Conservation (phyloP, 2,329 filamentous ascomycete genomes). For the Torrubiella hemipterigena region DNA sequence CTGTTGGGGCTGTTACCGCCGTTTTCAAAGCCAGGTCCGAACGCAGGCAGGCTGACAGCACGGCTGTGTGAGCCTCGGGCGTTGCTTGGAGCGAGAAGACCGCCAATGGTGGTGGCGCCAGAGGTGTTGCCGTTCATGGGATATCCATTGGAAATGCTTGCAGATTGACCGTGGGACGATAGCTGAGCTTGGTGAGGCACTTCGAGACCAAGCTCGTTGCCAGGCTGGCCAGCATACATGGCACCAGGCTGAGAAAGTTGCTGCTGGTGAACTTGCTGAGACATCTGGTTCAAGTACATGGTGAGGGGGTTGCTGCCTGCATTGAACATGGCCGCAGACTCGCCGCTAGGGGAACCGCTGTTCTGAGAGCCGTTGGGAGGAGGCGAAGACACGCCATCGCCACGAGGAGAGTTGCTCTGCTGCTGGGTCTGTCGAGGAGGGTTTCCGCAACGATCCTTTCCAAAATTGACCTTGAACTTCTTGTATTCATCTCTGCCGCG, state of each 20-base stretch:
- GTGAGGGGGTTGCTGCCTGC: conserved; percentile 80
- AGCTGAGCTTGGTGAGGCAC: conserved; percentile 49
- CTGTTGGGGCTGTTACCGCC: conserved; percentile 40
- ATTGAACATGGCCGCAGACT: conserved; percentile 66
- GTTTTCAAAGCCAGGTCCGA: conserved; percentile 53
- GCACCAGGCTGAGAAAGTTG: conserved; percentile 63
- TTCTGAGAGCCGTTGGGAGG: conserved; percentile 48
- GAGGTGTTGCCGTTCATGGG: conserved; percentile 37
- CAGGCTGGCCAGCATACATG: conserved; percentile 74
- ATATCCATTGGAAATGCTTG: conserved; percentile 54
- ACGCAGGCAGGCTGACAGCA: conserved; percentile 75
- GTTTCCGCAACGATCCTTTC: conserved; percentile 96
- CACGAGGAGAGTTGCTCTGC: conserved; percentile 54
- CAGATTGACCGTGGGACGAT: conserved; percentile 52
- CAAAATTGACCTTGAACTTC: conserved; percentile 99
- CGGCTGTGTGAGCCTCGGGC: conserved; percentile 55
- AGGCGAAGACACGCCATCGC: conserved; percentile 46
- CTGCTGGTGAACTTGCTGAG: conserved; percentile 59
- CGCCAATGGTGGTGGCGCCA: conserved; percentile 59
- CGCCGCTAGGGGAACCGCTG: conserved; percentile 45
- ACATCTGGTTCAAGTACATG: conserved; percentile 81
- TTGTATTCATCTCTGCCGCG: conserved; percentile 92
- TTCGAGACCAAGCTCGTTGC: conserved; percentile 49
- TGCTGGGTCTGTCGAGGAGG: conserved; percentile 75
- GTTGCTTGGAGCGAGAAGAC: conserved; percentile 62